Evolutionary conservation across 1,284 basidiomycete genomes (phyloP), one percentile per base, ranked within the genome.

Genomic region (Bondarzewia mesenterica): DNA sequence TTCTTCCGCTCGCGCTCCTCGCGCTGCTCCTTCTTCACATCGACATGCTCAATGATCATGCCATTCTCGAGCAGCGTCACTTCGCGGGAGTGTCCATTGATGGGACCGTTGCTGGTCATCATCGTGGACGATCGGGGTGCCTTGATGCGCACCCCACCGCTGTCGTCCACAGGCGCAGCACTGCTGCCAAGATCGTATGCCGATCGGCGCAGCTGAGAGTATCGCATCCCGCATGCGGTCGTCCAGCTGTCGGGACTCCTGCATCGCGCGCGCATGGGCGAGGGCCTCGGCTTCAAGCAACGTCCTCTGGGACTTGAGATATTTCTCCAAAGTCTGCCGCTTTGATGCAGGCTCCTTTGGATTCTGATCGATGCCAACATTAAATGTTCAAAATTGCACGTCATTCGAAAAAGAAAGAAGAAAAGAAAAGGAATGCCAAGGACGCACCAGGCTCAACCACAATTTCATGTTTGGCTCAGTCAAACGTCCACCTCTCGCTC

Each of bases 401-500:
- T n/a, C n/a, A n/a, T 57, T 39, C 15, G 44, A 22, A 37, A 21
- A 41, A 39, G 47, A 50, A 2, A 36, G 37, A 38, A 15, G 39
- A 48, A 52, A 25, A 52, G 51, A 2, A 12, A 36, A 27, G 43
- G 18, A 37, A 42, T n/a, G 21, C 23, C 44, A 39, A 46, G 27
- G 3, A 65, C 83, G 60, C 56, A 94, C 93, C 70, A 95, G 82
- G 49, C 79, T 85, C 47, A 90, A 74, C 85, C 93, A 93, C 25
- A 93, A 64, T 66, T 87, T 93, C 57, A 99, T 68, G 60, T 89
- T 86, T 55, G 80, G 78, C 63, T 92, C 88, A 0, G 85, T 84
- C 57, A 93, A 68, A 50, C 71, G 73, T 36, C 80, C 84, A n/a
- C 85, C 86, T 54, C 70, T 76, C 23, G 78, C 72, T 39, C 80